Evolutionary conservation across 768 basidiomycete genomes (phyloP).

Genomic region (Boletus tomentosulus): DNA sequence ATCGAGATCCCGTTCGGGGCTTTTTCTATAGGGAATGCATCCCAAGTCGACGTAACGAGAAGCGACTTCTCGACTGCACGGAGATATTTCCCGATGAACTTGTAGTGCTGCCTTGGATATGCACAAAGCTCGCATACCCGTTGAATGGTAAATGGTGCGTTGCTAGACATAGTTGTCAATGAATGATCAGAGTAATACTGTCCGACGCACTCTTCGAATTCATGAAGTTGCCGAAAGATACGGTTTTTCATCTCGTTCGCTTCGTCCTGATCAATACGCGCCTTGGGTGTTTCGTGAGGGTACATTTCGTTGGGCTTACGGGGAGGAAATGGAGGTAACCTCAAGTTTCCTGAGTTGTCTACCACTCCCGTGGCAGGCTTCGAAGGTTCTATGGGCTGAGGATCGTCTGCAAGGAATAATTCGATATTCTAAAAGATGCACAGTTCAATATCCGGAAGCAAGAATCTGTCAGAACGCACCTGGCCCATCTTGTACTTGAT

Average conservation of each 20-base stretch:
- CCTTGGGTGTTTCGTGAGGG: conserved; percentile 51
- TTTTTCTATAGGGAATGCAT: conserved; percentile 56
- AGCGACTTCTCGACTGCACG: conserved; percentile 80
- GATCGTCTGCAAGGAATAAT: conserved; percentile 40
- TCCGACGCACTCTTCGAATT: conserved; percentile 64
- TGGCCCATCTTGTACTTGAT: conserved; percentile 69
- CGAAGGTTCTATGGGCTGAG: conserved; percentile 40
- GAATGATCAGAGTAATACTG: background rate
- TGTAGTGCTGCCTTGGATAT: conserved; percentile 67
- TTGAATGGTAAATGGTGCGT: conserved; percentile 86
- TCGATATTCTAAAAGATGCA: conserved; percentile 42
- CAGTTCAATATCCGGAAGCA: background rate
- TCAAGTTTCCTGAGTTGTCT: conserved; percentile 52
- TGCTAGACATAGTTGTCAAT: conserved; percentile 28
- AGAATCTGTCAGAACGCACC: conserved; percentile 35
- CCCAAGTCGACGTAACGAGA: conserved; percentile 78
- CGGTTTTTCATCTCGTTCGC: conserved; percentile 50
- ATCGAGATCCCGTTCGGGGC: conserved; percentile 26
- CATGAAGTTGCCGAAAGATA: conserved; percentile 63
- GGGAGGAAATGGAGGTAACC: conserved; percentile 69
- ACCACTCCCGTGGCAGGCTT: conserved; percentile 31
- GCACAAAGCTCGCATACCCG: conserved; percentile 80
- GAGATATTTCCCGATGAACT: conserved; percentile 78
- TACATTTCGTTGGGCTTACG: conserved; percentile 48
- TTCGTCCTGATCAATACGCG: conserved; percentile 57